Evolutionary conservation across 345 rosid species (phyloP), one percentile per base, ranked within the genome.

Genomic region (Hypericum perforatum): DNA sequence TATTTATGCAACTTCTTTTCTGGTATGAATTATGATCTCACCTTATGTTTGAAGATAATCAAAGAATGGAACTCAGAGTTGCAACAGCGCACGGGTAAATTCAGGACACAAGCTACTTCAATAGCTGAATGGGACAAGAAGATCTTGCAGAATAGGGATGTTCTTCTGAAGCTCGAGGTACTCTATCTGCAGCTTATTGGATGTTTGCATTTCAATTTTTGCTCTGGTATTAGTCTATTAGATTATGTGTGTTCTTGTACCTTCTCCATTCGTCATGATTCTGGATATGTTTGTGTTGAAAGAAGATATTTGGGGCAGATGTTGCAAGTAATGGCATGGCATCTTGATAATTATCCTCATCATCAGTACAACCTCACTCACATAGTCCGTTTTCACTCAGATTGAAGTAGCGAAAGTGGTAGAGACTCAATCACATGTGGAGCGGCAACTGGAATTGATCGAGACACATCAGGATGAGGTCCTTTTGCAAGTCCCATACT

Each of bases 391-490:
- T 58, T 41, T 67, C 53, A 22, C 51, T 65, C 76, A 92, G 97
- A 84, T 80, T 78, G 97, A 92, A 78, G 94, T 88, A 65, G 97
- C 95, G 54, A 88, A 88, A 80, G 98, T 88, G 71, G 98, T 89
- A 49, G 94, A 92, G 74, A 84, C 85, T 3, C 97, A 92, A 76
- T 69, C 80, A 51, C 73, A 77, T 56, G 61, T 92, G 75, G 98
- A 92, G 53, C 72, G 90, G 48, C 91, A 81, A 66, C 69, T 92
- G 69, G 98, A 88, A 72, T 78, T 92, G 64, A 85, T 89, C 52
- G 95, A 92, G 72, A 92, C 98, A 66, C 98, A 92, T 71, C 98
- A 88, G 55, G 84, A 78, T 61, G 98, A 92, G 94, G 98, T 89
- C 77, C 56, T 22, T 22, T 22, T 60, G 53, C 16, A 37, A 7